These are phyloP conservation scores for Mycena citricolor DNA, from an alignment of 1,284 basidiomycete genomes.

Conservation along the genomic window DNA sequence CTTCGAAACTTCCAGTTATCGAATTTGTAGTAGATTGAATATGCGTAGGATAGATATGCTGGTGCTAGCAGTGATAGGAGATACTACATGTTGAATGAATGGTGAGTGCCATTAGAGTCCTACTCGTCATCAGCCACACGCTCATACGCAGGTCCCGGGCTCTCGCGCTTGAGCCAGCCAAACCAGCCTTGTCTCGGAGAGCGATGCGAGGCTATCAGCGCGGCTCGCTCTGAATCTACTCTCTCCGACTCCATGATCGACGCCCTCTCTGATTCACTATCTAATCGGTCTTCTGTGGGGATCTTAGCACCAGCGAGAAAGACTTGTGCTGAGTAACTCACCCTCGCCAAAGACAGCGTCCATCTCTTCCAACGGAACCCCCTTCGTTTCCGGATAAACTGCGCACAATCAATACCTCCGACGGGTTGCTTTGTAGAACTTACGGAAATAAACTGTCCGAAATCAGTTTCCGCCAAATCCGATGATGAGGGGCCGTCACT, in stretches of 20 bases:
- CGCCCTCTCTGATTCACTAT: constrained; percentile 71
- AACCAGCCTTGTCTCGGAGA: constrained; percentile 43
- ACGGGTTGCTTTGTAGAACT: constrained; percentile 25
- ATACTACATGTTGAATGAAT: too few relatives aligned
- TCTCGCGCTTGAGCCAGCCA: constrained; percentile 48
- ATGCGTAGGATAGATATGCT: too few relatives aligned
- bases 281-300: constrained; percentile 62
- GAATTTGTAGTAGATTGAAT: too few relatives aligned
- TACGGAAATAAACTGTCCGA: constrained; percentile 66
- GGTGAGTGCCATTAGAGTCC: too few relatives aligned
- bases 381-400: constrained; percentile 85
- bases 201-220: constrained; percentile 22
- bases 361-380: constrained; percentile 81
- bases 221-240: background rate
- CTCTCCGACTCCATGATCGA: constrained; percentile 38
- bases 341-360: constrained; percentile 83
- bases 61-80: too few relatives aligned
- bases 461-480: background rate
- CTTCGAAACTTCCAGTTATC: too few relatives aligned
- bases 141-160: constrained; percentile 48
- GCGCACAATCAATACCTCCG: constrained; percentile 11
- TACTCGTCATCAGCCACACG: constrained; percentile 53
- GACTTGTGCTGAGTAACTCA: constrained; percentile 26
- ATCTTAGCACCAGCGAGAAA: constrained; percentile 19
- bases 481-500: constrained; percentile 24